Conservation (phyloP, 2,329 filamentous ascomycete genomes). For the Beauveria australis region DNA sequence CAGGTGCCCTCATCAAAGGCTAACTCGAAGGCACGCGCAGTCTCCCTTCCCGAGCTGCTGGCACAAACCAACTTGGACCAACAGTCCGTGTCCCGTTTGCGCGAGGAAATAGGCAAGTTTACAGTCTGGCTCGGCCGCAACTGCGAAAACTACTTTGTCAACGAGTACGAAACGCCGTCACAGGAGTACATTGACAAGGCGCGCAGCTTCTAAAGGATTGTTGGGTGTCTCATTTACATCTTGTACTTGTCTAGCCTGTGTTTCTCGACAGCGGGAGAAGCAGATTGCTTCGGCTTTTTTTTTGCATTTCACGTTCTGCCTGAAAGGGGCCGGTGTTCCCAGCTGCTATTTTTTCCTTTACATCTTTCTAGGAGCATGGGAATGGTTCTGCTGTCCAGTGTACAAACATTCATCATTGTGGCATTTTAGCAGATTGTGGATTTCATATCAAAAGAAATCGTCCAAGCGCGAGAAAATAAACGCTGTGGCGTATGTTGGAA, state of each 20-base stretch:
- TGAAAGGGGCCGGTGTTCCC: not conserved
- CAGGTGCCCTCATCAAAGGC: too few relatives aligned
- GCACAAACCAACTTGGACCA: conserved; percentile 98
- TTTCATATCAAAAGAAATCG: not conserved
- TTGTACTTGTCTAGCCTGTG: not conserved
- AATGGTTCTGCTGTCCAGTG: not conserved
- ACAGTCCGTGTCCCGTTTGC: conserved; percentile 78
- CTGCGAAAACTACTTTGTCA: conserved; percentile 67
- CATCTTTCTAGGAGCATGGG: not conserved
- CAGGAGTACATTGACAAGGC: conserved; percentile 66
- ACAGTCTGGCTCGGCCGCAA: conserved; percentile 77
- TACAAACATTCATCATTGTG: not conserved
- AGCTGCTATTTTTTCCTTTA: not conserved
- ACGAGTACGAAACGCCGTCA: conserved; percentile 64
- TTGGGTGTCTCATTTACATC: not conserved
- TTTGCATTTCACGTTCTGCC: not conserved
- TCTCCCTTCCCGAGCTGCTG: conserved; percentile 83
- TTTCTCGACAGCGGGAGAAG: not conserved
- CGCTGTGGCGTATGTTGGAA: not conserved
- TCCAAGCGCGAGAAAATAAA: not conserved
- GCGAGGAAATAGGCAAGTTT: conserved; percentile 82
- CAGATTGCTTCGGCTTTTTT: not conserved
- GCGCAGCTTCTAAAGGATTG: conserved; percentile 30
- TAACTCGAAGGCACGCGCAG: conserved; percentile 35
- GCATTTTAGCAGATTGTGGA: not conserved